Evolutionary conservation across 2,329 filamentous ascomycete genomes (phyloP), one percentile per base, ranked within the genome.

Genomic region (Cladophialophora psammophila): DNA sequence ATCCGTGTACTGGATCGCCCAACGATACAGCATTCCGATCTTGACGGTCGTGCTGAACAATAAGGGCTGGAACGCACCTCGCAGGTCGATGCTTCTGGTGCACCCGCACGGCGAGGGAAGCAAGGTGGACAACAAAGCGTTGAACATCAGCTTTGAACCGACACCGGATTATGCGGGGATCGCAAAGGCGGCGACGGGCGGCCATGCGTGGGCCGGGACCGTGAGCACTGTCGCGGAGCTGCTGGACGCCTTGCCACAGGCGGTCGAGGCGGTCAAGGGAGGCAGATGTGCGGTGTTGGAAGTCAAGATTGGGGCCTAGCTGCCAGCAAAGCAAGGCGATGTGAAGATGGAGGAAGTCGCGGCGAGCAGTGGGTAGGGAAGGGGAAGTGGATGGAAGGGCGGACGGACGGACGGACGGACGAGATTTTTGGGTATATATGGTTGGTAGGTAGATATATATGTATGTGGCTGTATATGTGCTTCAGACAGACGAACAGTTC

Each of bases 41-140:
- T 77, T 91, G 40, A 90, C 87, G 0, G 87, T 91, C 52, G 87
- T 91, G 10, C 76, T 91, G 59, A 91, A 91, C 74, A 91, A 91
- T 73, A 87, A 89, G 77, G 88, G 89, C 53, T 91, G 89, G 89
- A 89, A 91, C 72, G 89, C 88, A 0, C 89, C 89, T 0, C 80
- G 85, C 5, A 81, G 82, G 63, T 88, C 84, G 15, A 81, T 91
- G 74, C 77, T 89, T 20, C 82, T 91, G 10, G 88, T 91, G 0
- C 88, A 91, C 73, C 89, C 89, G 0, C 79, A 88, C 42, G 89
- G 89, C 10, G 81, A 85, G 60, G 88, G 87, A 1, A 85, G 83
- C 1, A 87, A 87, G 65, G 87, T 85, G 2, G 84, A 82, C 48
- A 90, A 90, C 67, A 84, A 87, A 67, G 87, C 88, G 55, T 76